Percentiles rank a stretch among this genome's conserved stretches.
phyloP scores from a whole-genome alignment of 2,329 filamentous ascomycete species.

The Raffaelea ambrosiae region DNA sequence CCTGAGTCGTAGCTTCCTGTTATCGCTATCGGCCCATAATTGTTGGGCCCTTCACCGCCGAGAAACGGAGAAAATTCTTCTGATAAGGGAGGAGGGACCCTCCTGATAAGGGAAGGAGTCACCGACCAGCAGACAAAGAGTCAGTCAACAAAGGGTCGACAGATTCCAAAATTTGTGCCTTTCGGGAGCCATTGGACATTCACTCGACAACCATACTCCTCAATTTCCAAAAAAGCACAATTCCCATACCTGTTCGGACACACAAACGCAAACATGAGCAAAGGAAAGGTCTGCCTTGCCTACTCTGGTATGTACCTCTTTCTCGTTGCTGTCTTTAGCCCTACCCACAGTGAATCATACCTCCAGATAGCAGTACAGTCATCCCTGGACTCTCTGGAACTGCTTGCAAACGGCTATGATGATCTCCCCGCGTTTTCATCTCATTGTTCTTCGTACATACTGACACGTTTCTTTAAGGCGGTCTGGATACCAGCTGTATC shows the following conservation, averaged over 20 bases:
- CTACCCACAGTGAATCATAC: too few relatives aligned
- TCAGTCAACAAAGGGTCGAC: neutral
- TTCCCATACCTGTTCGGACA: neutral
- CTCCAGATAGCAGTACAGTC: too few relatives aligned
- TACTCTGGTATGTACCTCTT: conserved; percentile 16
- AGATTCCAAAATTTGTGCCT: neutral
- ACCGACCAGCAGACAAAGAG: neutral
- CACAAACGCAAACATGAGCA: conserved; percentile 16
- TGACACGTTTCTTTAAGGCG: conserved; percentile 5
- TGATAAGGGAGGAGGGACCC: conserved; percentile 1
- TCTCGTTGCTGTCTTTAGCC: neutral
- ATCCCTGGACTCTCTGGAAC: too few relatives aligned
- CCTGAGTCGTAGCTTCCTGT: too few relatives aligned
- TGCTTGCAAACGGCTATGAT: too few relatives aligned
- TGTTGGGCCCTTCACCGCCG: conserved; percentile 1
- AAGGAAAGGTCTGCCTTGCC: conserved; percentile 23
- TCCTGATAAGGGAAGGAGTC: conserved; percentile 3
- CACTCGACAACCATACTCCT: neutral
- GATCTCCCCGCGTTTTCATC: too few relatives aligned
- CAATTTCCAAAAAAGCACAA: neutral
- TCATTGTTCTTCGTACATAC: neutral
- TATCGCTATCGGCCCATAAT: conserved; percentile 1
- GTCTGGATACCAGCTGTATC: conserved; percentile 16
- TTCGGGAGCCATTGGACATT: neutral
- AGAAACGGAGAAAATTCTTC: conserved; percentile 4